Conservation (phyloP, 352 stramenopile species). For the Globisporangium solare region DNA sequence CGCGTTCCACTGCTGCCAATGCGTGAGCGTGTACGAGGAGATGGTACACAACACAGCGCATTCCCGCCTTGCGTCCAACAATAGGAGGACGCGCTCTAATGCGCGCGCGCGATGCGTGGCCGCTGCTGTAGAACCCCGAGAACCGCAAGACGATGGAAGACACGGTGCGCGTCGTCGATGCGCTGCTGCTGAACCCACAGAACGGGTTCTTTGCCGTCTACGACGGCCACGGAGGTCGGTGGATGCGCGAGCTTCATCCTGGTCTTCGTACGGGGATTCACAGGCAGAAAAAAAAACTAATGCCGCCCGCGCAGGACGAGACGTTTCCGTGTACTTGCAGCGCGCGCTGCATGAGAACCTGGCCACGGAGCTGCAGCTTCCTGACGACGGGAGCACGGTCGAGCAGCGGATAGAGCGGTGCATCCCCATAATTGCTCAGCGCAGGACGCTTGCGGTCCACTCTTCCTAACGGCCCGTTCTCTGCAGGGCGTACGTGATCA, state of each 20-base stretch:
- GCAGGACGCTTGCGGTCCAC: no score
- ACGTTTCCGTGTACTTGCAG: slow-evolving; percentile 69
- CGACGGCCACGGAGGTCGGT: slow-evolving; percentile 70
- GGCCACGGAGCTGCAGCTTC: slow-evolving; percentile 36
- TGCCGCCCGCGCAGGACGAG: slow-evolving; percentile 36
- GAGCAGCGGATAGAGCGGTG: slow-evolving; percentile 62
- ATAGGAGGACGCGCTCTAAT: not conserved
- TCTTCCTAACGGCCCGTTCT: no score
- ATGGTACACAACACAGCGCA: slow-evolving; percentile 35
- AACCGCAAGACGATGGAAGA: slow-evolving; percentile 83
- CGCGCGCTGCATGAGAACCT: slow-evolving; percentile 60
- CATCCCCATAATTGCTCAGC: not conserved
- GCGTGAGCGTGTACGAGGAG: slow-evolving; percentile 72
- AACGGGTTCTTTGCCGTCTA: slow-evolving; percentile 80
- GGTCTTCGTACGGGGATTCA: not conserved
- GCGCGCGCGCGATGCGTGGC: not conserved
- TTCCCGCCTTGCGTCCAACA: not conserved
- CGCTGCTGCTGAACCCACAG: slow-evolving; percentile 39
- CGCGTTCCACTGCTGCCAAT: slow-evolving; percentile 48
- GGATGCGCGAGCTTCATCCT: not conserved
- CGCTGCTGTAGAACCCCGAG: slow-evolving; percentile 47
- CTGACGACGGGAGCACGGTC: slow-evolving; percentile 31
- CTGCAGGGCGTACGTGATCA: slow-evolving; percentile 60
- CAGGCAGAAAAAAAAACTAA: no score
- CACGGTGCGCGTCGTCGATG: slow-evolving; percentile 67